These are phyloP conservation scores for Copromyces sp. DNA, from an alignment of 495 filamentous ascomycete genomes.

Conservation along the genomic window DNA sequence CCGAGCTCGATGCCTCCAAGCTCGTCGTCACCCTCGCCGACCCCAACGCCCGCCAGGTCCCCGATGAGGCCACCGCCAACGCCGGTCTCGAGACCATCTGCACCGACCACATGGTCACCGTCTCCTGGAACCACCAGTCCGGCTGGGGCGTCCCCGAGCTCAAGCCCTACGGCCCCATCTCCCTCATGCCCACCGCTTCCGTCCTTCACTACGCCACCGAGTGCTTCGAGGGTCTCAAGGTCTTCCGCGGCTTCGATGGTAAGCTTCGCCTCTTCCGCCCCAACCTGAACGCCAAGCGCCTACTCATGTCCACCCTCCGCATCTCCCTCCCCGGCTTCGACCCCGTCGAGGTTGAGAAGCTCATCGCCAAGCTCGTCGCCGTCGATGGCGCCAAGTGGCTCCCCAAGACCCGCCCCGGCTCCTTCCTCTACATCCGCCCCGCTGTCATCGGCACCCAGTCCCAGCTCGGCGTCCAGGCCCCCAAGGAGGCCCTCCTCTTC, in stretches of 20 bases:
- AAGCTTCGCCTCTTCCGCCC: slow-evolving; percentile 80
- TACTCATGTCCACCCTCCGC: slow-evolving; percentile 59
- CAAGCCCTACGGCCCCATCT: slow-evolving; percentile 68
- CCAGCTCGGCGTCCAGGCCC: slow-evolving; percentile 71
- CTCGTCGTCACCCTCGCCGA: slow-evolving; percentile 56
- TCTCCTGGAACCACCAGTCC: slow-evolving; percentile 49
- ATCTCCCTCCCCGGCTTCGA: slow-evolving; percentile 72
- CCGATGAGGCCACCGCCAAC: slow-evolving; percentile 41
- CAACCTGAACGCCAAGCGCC: slow-evolving; percentile 62
- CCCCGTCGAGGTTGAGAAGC: slow-evolving; percentile 57
- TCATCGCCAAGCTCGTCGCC: slow-evolving; percentile 61
- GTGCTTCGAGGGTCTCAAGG: slow-evolving; percentile 88
- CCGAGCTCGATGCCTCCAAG: slow-evolving; percentile 59
- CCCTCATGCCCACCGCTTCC: slow-evolving; percentile 75
- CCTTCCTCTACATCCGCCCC: slow-evolving; percentile 69
- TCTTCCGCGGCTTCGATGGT: slow-evolving; percentile 74
- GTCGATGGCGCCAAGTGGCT: slow-evolving; percentile 72
- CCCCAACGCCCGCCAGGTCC: slow-evolving; percentile 56
- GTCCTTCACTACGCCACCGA: slow-evolving; percentile 85
- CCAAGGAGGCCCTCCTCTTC: slow-evolving; percentile 75
- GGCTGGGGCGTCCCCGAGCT: slow-evolving; percentile 77
- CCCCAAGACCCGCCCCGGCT: slow-evolving; percentile 52
- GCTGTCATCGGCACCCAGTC: slow-evolving; percentile 74
- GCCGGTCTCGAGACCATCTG: slow-evolving; percentile 46
- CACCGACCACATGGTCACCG: slow-evolving; percentile 88